Percentiles rank a stretch among this genome's conserved stretches.
phyloP scores from a whole-genome alignment of 805 yeast genomes.

The Allodekkera sacchari region DNA sequence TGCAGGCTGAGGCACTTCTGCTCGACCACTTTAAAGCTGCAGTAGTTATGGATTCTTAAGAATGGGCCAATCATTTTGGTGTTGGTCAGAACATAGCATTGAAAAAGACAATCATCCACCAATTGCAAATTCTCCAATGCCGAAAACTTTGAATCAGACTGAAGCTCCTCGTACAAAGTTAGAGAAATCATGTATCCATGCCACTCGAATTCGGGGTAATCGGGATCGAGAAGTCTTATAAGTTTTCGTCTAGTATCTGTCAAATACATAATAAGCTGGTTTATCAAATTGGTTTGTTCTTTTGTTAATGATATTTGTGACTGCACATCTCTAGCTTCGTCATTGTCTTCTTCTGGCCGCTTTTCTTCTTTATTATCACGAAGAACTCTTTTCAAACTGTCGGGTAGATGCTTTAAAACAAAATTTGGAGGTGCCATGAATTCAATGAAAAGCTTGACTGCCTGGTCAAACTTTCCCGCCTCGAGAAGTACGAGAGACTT shows the following conservation, averaged over 20 bases:
- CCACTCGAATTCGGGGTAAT: conserved; percentile 32
- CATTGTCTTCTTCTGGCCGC: not conserved
- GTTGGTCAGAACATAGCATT: conserved; percentile 60
- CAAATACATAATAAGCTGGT: conserved; percentile 35
- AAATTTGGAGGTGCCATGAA: conserved; percentile 53
- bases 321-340: not conserved
- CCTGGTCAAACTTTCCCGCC: conserved; percentile 21
- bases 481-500: conserved; percentile 28
- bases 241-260: conserved; percentile 48
- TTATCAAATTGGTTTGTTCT: conserved; percentile 19
- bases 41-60: conserved; percentile 64
- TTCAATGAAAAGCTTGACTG: conserved; percentile 39
- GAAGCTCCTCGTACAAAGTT: conserved; percentile 25
- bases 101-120: conserved; percentile 74
- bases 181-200: conserved; percentile 36
- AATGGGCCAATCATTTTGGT: conserved; percentile 78
- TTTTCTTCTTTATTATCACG: not conserved
- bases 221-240: conserved; percentile 30
- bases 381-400: conserved; percentile 6
- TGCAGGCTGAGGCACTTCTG: conserved; percentile 37
- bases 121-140: conserved; percentile 28
- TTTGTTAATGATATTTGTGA: not conserved
- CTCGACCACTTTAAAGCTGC: conserved; percentile 59
- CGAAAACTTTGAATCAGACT: conserved; percentile 6
- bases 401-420: conserved; percentile 41